A percentile compares a stretch with the other conserved stretches of the same genome.
Evolutionary conservation across 805 yeast species (phyloP).

Genomic region (Ogataea pignaliae): DNA sequence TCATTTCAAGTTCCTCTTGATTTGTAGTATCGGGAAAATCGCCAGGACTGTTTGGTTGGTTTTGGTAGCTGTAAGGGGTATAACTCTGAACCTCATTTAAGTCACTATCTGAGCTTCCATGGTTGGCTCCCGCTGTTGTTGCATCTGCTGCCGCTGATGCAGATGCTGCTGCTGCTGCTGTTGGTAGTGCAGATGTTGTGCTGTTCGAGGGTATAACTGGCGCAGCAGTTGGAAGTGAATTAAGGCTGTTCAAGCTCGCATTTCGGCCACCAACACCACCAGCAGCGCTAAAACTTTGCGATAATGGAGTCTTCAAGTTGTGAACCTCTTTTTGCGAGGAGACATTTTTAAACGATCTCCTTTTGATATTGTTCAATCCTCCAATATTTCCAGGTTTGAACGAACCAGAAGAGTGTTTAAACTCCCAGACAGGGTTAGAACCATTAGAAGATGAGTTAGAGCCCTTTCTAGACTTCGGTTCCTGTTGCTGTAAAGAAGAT

Average conservation of each 20-base stretch:
- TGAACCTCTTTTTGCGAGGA: slow-evolving; percentile 28
- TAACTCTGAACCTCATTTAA: slow-evolving; percentile 20
- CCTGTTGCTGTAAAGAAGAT: slow-evolving; percentile 1
- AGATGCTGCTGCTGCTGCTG: background rate
- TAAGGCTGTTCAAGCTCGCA: background rate
- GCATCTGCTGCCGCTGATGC: background rate
- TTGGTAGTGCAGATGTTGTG: background rate
- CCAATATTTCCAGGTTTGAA: slow-evolving; percentile 81
- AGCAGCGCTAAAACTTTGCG: slow-evolving; percentile 6
- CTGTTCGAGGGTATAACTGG: background rate
- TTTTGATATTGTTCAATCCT: slow-evolving; percentile 66
- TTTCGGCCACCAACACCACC: background rate
- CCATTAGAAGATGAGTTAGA: slow-evolving; percentile 17
- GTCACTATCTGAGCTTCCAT: slow-evolving; percentile 1
- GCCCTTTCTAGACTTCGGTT: slow-evolving; percentile 19
- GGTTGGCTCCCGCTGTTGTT: background rate
- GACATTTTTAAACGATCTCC: slow-evolving; percentile 50
- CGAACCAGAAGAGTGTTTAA: slow-evolving; percentile 73
- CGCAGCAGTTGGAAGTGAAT: background rate
- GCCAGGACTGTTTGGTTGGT: slow-evolving; percentile 16
- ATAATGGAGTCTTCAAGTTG: slow-evolving; percentile 19
- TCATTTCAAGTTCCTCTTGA: slow-evolving; percentile 23
- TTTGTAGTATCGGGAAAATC: slow-evolving; percentile 14
- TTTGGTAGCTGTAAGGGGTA: slow-evolving; percentile 22
- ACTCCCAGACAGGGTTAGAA: slow-evolving; percentile 61